Evolutionary conservation across 129 eudicot species (phyloP).

Genomic region (Flaveria brownii): DNA sequence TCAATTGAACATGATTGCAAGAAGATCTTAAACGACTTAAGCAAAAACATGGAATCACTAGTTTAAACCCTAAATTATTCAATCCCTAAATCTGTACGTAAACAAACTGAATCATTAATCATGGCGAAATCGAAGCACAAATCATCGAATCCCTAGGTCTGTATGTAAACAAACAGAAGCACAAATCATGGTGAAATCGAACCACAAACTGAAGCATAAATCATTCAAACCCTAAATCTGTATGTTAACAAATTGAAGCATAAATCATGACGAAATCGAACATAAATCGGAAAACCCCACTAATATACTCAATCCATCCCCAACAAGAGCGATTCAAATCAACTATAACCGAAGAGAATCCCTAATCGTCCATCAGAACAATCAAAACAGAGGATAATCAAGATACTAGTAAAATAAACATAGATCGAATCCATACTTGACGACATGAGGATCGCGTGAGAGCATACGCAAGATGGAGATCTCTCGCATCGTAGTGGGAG

Average conservation of each 20-base stretch:
- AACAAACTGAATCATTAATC: too few species aligned
- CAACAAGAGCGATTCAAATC: neutral
- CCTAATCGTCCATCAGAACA: neutral
- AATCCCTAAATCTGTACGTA: neutral
- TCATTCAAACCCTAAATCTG: neutral
- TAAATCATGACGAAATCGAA: neutral
- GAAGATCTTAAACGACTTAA: neutral
- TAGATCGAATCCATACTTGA: conserved; percentile 41
- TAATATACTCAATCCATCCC: neutral
- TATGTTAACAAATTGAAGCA: neutral
- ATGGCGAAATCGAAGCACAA: too few species aligned
- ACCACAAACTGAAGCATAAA: too few species aligned
- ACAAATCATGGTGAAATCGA: too few species aligned
- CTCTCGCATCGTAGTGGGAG: conserved; percentile 89
- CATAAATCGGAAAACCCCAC: neutral
- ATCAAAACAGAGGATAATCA: neutral
- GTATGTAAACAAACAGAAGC: too few species aligned
- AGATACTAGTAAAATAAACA: too few species aligned
- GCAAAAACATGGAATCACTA: neutral
- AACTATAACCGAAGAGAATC: neutral
- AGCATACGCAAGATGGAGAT: conserved; percentile 76
- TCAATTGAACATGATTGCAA: neutral
- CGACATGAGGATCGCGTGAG: conserved; percentile 81
- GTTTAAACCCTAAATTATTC: neutral
- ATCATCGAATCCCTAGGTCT: too few species aligned